Evolutionary conservation across 1,139 yeast genomes (phyloP), one percentile per base, ranked within the genome.

Genomic region (Sugiyamaella neomexicana): DNA sequence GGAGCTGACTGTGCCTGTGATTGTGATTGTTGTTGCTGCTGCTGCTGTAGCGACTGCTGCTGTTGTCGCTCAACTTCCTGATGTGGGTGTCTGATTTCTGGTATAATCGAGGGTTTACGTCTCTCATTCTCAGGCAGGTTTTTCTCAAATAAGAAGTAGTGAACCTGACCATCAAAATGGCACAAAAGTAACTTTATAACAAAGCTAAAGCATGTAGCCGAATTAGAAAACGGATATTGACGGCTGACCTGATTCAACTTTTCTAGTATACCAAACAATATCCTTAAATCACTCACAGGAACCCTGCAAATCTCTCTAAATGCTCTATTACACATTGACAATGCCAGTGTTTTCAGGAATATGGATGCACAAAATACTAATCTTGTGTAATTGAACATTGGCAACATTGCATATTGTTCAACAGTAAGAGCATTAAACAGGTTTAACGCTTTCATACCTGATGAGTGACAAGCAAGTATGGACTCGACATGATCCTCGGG

Each of bases 311-410:
- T 75, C 39, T 67, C 71, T 40, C 66, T 75, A 55, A 80, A 76
- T 32, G 79, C 74, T 1, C 87, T 85, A 12, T 82, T 72, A 5
- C 84, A 77, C 38, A 83, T 66, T 15, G 80, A 77, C 53, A 83
- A 70, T 60, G 78, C 83, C 37, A 89, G 71, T 48, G 85, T 72
- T 58, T 88, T 75, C 52, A 85, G 71, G 13, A 86, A 70, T 75
- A 83, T 80, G 9, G 89, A 88, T 0, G 83, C 82, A 1, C 88
- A 82, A 65, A 84, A 86, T 47, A 86, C 79, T 52, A 87, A 72
- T 61, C 95, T 73, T 1, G 89, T 78, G 53, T 80, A 80, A 60
- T 81, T 81, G 58, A 83, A 77, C 55, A 85, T 72, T 1, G 95
- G 95, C 50, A 83, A 72, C 2, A 77, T 69, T 0, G 86, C 80